These are phyloP conservation scores for Begonia masoniana DNA, from an alignment of 306 rosid species.

Conservation along the genomic window DNA sequence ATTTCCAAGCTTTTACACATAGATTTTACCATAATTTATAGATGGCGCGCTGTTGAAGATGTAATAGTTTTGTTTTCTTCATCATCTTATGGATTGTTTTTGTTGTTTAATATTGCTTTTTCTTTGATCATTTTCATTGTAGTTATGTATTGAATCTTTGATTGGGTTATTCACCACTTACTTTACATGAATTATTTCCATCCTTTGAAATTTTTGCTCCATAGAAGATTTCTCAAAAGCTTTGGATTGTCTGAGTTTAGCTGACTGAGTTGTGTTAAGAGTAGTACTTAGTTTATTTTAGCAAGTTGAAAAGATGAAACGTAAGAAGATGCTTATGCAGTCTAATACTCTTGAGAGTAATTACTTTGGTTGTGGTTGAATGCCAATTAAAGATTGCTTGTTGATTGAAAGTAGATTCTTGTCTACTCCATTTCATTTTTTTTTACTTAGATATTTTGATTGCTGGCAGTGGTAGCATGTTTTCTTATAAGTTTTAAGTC, in stretches of 20 bases:
- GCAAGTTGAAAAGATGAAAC: no score
- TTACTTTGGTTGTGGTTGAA: neutral
- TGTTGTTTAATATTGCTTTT: neutral
- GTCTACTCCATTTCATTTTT: neutral
- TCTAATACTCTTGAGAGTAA: neutral
- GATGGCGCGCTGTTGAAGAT: neutral
- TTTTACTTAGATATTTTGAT: neutral
- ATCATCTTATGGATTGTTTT: neutral
- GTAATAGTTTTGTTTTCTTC: neutral
- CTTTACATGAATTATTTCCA: no score
- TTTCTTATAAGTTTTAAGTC: neutral
- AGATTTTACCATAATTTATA: constrained; percentile 8
- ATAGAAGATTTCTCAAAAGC: constrained; percentile 1
- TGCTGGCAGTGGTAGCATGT: neutral
- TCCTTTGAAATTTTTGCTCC: neutral
- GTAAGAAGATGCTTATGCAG: neutral
- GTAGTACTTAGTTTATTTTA: no score
- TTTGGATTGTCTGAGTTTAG: neutral
- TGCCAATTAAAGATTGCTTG: no score
- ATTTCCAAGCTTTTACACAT: constrained; percentile 12
- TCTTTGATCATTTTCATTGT: neutral
- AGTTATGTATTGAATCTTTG: neutral
- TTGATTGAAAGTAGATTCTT: no score
- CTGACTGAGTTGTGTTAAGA: neutral
- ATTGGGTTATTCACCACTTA: neutral